A percentile compares a stretch with the other conserved stretches of the same genome.
phyloP scores from a whole-genome alignment of 2,329 filamentous ascomycete genomes.

The Talaromyces sp. region DNA sequence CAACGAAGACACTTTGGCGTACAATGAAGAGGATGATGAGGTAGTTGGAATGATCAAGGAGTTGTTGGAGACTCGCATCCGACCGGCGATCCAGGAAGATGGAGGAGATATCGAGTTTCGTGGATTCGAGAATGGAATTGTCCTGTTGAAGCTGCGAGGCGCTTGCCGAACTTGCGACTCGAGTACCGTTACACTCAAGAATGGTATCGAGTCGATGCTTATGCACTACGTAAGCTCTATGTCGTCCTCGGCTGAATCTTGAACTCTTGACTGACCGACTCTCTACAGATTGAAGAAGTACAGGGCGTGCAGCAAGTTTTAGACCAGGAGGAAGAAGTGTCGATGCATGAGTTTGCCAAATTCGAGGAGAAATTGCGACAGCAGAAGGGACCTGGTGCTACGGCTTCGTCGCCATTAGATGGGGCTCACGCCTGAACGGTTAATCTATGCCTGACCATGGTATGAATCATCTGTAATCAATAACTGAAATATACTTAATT shows the following conservation, averaged over 20 bases:
- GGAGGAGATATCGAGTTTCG: conserved; percentile 95
- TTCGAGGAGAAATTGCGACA: conserved; percentile 80
- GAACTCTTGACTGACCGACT: neutral
- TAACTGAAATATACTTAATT: neutral
- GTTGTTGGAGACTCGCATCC: conserved; percentile 87
- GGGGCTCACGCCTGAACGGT: conserved; percentile 34
- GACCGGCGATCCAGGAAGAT: conserved; percentile 94
- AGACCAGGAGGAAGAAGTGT: conserved; percentile 87
- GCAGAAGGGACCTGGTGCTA: conserved; percentile 53
- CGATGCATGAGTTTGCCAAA: conserved; percentile 82
- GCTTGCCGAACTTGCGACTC: conserved; percentile 96
- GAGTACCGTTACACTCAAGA: conserved; percentile 94
- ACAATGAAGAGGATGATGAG: conserved; percentile 87
- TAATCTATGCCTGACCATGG: neutral
- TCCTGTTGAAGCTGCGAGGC: conserved; percentile 81
- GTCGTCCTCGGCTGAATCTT: no score
- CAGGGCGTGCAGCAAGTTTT: conserved; percentile 86
- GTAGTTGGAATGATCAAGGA: conserved; percentile 99
- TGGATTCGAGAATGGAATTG: conserved; percentile 81
- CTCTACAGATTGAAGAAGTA: conserved; percentile 81
- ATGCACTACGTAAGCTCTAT: conserved; percentile 78
- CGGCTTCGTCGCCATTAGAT: conserved; percentile 52
- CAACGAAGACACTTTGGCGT: conserved; percentile 69
- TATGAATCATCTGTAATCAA: neutral
- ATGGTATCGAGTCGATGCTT: conserved; percentile 96